Evolutionary conservation across 208 protist genomes (phyloP), one percentile per base, ranked within the genome.

Genomic region (Leishmania turanica): DNA sequence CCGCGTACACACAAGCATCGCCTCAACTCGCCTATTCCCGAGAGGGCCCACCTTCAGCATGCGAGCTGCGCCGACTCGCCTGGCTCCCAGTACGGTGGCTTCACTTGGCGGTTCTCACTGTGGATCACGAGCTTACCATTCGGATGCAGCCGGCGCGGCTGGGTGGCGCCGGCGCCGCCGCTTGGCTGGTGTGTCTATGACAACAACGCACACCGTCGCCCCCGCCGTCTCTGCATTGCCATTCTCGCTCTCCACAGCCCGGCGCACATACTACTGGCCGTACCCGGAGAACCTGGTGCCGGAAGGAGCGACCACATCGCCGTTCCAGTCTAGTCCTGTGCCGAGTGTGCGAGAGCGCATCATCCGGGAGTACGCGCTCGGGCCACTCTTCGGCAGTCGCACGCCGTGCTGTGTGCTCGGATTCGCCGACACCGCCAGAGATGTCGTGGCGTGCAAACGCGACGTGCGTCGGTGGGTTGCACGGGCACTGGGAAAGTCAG

Each of bases 281-380:
- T 94, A 94, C 78, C 88, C 81, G 69, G 92, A 95, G 27, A 89
- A 97, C 84, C 92, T 97, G 82, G 89, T 97, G 24, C 94, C 94
- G 0, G 82, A 89, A 70, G 91, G 89, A 27, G 90, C 80, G 31
- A 79, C 66, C 3, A 87, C 91, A n/a, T 93, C 88, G 5, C 51
- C 77, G 8, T 96, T 97, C 78, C 94, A 97, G 80, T 90, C 90
- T 13, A 97, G 94, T 81, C 72, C 80, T 24, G 88, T 93, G 1
- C 92, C 92, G 17, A 90, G 84, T 74, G 86, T 89, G 49, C 92
- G 94, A 40, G 81, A 89, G 75, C 86, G 85, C 37, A 79, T 97
- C 9, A 74, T 96, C 4, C 87, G 83, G 7, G 91, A 93, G 83
- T 97, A 96, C 86, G 94, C 94, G 42, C 71, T 97, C 0, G 87